Percentiles rank a stretch among this genome's conserved stretches.
Conservation (phyloP, 306 rosid genomes). For the Arachis stenosperma region DNA sequence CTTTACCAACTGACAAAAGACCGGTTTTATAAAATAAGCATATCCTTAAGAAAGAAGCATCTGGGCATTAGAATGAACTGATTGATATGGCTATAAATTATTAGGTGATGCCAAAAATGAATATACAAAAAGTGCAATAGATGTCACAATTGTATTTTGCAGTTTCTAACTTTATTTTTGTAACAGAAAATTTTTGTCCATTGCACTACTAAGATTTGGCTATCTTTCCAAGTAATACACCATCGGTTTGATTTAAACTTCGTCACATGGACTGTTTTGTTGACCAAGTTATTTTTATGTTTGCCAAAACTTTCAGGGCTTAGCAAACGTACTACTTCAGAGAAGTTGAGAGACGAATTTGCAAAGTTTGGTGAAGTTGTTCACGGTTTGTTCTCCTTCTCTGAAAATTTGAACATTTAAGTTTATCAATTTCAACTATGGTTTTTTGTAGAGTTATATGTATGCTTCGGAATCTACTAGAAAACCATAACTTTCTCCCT, state of each 20-base stretch:
- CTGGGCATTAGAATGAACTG: background rate
- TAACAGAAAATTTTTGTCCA: background rate
- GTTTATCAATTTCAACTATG: background rate
- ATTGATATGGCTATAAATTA: background rate
- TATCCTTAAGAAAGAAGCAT: background rate
- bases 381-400: slow-evolving; percentile 53
- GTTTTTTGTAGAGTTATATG: background rate
- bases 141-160: slow-evolving; percentile 9
- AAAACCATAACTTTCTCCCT: background rate
- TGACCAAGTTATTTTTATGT: slow-evolving; percentile 3
- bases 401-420: slow-evolving; percentile 4
- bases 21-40: slow-evolving; percentile 1
- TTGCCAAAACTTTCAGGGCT: slow-evolving; percentile 64
- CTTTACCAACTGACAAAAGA: background rate
- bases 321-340: slow-evolving; percentile 86
- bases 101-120: too few species aligned
- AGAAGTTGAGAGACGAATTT: slow-evolving; percentile 69
- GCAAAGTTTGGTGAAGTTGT: slow-evolving; percentile 84
- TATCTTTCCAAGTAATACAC: background rate
- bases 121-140: too few species aligned
- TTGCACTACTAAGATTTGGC: background rate
- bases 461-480: slow-evolving; percentile 18
- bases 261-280: slow-evolving; percentile 3
- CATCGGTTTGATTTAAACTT: background rate
- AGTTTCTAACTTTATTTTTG: background rate